Conservation (phyloP, 2,329 filamentous ascomycete species). For the Botryosphaeria dothidea region DNA sequence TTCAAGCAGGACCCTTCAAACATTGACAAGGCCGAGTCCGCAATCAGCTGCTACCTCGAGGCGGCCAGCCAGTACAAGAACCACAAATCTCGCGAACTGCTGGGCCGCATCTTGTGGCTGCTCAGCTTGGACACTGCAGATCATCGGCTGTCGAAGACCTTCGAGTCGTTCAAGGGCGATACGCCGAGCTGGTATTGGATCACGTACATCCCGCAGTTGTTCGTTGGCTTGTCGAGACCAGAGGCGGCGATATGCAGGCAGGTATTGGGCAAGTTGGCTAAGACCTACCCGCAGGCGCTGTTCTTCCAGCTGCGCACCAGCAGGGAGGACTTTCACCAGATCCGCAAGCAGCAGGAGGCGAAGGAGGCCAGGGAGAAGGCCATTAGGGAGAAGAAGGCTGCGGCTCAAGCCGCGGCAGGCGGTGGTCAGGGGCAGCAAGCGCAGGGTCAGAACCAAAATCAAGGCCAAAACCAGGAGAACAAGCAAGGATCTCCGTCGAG, state of each 20-base stretch:
- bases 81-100: conserved; percentile 89
- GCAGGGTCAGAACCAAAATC: background rate
- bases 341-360: conserved; percentile 80
- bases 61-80: conserved; percentile 97
- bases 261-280: conserved; percentile 90
- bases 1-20: conserved; percentile 90
- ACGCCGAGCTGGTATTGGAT: conserved; percentile 99
- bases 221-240: conserved; percentile 87
- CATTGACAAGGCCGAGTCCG: conserved; percentile 81
- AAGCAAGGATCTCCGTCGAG: conserved; percentile 34
- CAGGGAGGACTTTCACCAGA: conserved; percentile 87
- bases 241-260: conserved; percentile 85
- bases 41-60: conserved; percentile 93
- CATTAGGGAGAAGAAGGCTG: conserved; percentile 46
- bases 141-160: conserved; percentile 79
- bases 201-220: conserved; percentile 94
- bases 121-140: conserved; percentile 89
- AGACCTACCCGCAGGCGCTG: conserved; percentile 88
- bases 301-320: conserved; percentile 96
- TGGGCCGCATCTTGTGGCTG: conserved; percentile 92
- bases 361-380: conserved; percentile 58
- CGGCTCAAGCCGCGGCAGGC: conserved; percentile 28
- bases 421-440: background rate
- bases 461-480: conserved; percentile 15
- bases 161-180: conserved; percentile 96